phyloP scores from a whole-genome alignment of 163 green algal genomes.

The Volvox carteri region DNA sequence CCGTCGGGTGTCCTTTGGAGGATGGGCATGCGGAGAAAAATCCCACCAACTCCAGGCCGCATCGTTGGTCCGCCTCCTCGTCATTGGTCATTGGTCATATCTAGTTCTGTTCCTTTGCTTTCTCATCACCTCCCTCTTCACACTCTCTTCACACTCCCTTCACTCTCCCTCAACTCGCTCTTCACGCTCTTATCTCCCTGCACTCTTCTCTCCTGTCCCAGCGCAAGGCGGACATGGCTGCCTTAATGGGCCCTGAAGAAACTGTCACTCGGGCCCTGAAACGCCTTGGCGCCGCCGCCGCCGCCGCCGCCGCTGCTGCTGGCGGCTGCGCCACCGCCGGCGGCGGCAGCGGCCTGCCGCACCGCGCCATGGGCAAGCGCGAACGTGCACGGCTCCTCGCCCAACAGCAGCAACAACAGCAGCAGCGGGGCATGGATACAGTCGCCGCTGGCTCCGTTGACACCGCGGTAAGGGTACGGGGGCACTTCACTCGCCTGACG shows the following conservation, averaged over 20 bases:
- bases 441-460: neutral
- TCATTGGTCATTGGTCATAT: too few relatives aligned
- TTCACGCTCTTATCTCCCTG: neutral
- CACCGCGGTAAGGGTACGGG: neutral
- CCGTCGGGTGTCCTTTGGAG: too few relatives aligned
- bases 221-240: conserved; percentile 68
- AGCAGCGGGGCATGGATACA: neutral
- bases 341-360: too few relatives aligned
- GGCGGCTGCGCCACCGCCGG: neutral
- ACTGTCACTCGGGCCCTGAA: conserved; percentile 75
- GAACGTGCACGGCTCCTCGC: conserved; percentile 60
- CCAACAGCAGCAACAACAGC: conserved; percentile 50
- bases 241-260: conserved; percentile 76
- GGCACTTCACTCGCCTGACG: conserved; percentile 66
- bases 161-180: too few relatives aligned
- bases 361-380: conserved; percentile 68
- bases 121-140: too few relatives aligned
- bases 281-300: conserved; percentile 68
- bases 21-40: too few relatives aligned
- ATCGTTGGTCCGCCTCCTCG: too few relatives aligned
- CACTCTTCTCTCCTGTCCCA: neutral
- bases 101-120: too few relatives aligned
- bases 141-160: too few relatives aligned
- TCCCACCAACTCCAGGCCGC: too few relatives aligned
- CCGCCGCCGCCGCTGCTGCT: neutral